Evolutionary conservation across 2,329 filamentous ascomycete species (phyloP).

Genomic region (Phialophora chinensis): DNA sequence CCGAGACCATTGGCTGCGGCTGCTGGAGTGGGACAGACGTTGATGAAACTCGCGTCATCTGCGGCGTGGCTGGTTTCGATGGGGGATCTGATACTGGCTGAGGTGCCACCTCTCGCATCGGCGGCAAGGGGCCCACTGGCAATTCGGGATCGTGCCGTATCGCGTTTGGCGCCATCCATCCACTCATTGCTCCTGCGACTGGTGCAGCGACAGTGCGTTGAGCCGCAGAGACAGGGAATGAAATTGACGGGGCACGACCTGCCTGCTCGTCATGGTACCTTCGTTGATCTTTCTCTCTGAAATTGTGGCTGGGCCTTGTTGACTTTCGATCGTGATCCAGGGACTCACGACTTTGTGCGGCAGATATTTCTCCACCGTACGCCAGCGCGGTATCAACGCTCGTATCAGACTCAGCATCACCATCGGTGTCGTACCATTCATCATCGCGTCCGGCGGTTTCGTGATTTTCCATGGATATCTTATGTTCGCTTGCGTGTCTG

Average conservation of each 20-base stretch:
- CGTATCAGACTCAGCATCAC: conserved; percentile 57
- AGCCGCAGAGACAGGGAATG: conserved; percentile 16
- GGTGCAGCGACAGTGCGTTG: conserved; percentile 52
- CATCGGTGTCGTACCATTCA: conserved; percentile 65
- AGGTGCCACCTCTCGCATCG: conserved; percentile 63
- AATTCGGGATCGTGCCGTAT: conserved; percentile 11
- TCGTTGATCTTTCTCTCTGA: conserved; percentile 37
- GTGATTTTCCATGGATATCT: conserved; percentile 27
- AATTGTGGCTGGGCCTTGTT: conserved; percentile 38
- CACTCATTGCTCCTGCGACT: conserved; percentile 46
- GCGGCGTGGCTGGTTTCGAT: conserved; percentile 3
- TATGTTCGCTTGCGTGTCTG: conserved; percentile 6
- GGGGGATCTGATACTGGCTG: conserved; percentile 31
- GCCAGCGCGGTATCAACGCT: conserved; percentile 65
- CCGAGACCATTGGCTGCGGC: conserved; percentile 77
- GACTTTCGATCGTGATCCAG: conserved; percentile 59
- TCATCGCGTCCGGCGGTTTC: conserved; percentile 53
- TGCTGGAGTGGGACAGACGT: conserved; percentile 74
- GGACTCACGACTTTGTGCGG: conserved; percentile 58
- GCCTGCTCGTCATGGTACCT: background rate
- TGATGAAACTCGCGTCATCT: conserved; percentile 34
- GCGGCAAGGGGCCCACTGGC: conserved; percentile 51
- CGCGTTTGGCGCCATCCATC: conserved; percentile 44
- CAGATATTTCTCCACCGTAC: conserved; percentile 59
- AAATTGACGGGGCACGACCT: conserved; percentile 27